A percentile compares a stretch with the other conserved stretches of the same genome.
phyloP scores from a whole-genome alignment of 495 filamentous ascomycete genomes.

The Chaetomium fimeti region DNA sequence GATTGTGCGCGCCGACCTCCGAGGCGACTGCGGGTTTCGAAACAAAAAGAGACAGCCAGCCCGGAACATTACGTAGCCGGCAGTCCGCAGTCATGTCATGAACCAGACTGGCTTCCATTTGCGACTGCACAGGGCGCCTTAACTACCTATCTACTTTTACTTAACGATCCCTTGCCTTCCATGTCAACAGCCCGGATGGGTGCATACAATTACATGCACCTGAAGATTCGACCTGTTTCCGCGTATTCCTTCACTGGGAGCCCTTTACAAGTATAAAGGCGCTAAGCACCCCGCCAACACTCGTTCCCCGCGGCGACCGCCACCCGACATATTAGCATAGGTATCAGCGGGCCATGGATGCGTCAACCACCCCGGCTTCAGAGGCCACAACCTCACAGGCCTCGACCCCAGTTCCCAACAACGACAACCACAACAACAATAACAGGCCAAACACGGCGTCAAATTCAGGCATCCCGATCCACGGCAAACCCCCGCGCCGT shows the following conservation, averaged over 20 bases:
- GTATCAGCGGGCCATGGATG: constrained; percentile 7
- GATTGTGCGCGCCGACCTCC: neutral
- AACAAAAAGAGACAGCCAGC: constrained; percentile 2
- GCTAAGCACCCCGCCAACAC: neutral
- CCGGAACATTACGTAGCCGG: neutral
- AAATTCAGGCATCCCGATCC: no score
- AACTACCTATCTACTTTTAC: no score
- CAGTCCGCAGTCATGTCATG: neutral
- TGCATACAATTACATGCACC: no score
- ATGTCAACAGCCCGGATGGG: no score
- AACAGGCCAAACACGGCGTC: no score
- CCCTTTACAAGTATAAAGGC: neutral
- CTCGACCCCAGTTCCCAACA: neutral
- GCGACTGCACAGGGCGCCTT: no score
- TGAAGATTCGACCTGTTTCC: neutral
- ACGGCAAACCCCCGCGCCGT: constrained; percentile 14
- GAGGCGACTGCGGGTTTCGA: neutral
- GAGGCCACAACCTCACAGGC: constrained; percentile 3
- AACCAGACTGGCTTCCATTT: no score
- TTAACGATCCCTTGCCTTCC: no score
- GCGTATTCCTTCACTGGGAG: neutral
- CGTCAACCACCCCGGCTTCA: constrained; percentile 12
- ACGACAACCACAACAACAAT: no score
- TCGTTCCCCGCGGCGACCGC: neutral
- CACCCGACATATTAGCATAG: no score